phyloP scores from a whole-genome alignment of 345 rosid species.

The Orychophragmus violaceus region DNA sequence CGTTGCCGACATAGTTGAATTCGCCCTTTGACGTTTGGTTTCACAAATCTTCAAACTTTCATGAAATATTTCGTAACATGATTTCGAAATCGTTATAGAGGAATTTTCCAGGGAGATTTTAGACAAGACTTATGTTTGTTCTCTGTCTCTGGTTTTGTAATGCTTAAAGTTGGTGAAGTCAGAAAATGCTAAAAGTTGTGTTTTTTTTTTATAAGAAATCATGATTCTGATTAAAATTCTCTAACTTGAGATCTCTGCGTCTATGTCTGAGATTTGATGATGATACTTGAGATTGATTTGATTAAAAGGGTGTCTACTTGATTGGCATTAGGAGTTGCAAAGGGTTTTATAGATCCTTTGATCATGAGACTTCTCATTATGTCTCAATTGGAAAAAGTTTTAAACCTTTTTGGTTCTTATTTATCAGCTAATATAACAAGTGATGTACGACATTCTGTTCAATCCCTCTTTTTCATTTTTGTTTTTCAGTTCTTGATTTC shows the following conservation, averaged over 20 bases:
- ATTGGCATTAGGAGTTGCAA: neutral
- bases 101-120: neutral
- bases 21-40: neutral
- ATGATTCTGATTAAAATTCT: neutral
- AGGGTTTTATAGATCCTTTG: neutral
- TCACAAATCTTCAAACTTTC: conserved; percentile 4
- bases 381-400: neutral
- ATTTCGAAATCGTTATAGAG: neutral
- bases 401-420: neutral
- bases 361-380: neutral
- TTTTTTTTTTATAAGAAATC: neutral
- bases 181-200: neutral
- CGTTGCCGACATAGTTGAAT: neutral
- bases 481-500: neutral
- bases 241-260: conserved; percentile 7
- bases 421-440: neutral
- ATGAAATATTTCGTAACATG: neutral
- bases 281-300: neutral
- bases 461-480: neutral
- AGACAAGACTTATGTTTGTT: neutral
- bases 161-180: conserved; percentile 19
- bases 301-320: neutral
- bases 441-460: neutral
- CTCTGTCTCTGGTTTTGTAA: conserved; percentile 15
- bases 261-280: conserved; percentile 1